A percentile compares a stretch with the other conserved stretches of the same genome.
These are phyloP conservation scores for Pulveroboletus sp. DNA, from an alignment of 1,284 basidiomycete species.

Conservation along the genomic window DNA sequence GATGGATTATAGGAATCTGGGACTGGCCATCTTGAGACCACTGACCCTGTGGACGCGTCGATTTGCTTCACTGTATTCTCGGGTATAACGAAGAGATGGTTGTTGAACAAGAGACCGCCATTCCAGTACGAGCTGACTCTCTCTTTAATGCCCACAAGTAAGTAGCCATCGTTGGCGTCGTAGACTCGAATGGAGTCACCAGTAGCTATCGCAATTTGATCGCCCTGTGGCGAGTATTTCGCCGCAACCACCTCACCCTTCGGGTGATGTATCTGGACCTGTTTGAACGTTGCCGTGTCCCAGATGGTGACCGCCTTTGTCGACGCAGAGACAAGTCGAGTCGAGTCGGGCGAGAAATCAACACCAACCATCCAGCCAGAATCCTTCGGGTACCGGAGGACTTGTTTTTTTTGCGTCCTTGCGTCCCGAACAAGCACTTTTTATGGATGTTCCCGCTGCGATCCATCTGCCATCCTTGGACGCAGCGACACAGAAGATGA, in stretches of 20 bases:
- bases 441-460: neutral
- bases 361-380: neutral
- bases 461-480: constrained; percentile 10
- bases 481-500: neutral
- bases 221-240: neutral
- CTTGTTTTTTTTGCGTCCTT: neutral
- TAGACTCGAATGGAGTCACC: neutral
- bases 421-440: neutral
- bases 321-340: constrained; percentile 1
- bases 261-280: neutral
- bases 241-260: neutral
- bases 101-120: neutral
- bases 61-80: neutral
- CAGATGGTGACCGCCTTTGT: neutral
- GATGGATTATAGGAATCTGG: neutral
- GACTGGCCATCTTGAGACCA: neutral
- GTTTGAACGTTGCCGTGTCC: neutral
- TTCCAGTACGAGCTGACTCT: neutral
- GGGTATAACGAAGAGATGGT: neutral
- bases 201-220: neutral
- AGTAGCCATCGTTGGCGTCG: neutral
- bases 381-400: neutral
- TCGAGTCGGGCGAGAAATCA: constrained; percentile 17
- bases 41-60: neutral
- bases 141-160: neutral